phyloP scores from a whole-genome alignment of 208 protist genomes.

The Crithidia expoeki region DNA sequence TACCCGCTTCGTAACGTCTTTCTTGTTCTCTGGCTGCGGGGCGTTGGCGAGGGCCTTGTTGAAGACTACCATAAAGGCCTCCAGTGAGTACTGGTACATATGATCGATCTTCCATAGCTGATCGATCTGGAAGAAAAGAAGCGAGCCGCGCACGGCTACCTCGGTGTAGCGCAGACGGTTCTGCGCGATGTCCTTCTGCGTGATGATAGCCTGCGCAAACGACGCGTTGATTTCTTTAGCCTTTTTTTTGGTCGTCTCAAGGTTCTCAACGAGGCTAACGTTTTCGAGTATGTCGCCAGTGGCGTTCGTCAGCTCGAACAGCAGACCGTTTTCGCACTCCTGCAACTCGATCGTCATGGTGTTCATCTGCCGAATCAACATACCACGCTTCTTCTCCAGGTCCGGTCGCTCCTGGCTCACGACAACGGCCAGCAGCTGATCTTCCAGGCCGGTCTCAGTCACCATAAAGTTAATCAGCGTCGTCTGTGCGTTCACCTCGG shows the following conservation, averaged over 20 bases:
- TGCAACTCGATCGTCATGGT: constrained; percentile 98
- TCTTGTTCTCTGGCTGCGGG: constrained; percentile 87
- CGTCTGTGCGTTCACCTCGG: constrained; percentile 98
- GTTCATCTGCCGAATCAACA: constrained; percentile 97
- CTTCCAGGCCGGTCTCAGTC: constrained; percentile 97
- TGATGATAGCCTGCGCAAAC: constrained; percentile 92
- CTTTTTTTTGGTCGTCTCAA: constrained; percentile 97
- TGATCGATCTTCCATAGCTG: constrained; percentile 97
- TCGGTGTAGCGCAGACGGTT: constrained; percentile 95
- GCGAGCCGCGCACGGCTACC: constrained; percentile 94
- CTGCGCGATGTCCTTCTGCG: constrained; percentile 95
- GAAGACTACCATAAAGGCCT: constrained; percentile 98
- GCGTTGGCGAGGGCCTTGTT: constrained; percentile 95
- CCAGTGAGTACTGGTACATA: constrained; percentile 99
- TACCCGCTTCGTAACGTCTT: constrained; percentile 93
- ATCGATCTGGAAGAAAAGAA: constrained; percentile 98
- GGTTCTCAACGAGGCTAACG: constrained; percentile 95
- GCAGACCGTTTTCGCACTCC: constrained; percentile 96
- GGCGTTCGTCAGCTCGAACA: constrained; percentile 95
- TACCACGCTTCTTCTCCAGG: constrained; percentile 95
- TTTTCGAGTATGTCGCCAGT: constrained; percentile 97
- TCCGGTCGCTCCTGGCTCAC: constrained; percentile 98
- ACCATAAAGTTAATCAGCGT: constrained; percentile 99
- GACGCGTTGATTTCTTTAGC: constrained; percentile 96
- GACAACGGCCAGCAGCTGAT: constrained; percentile 98